A percentile compares a stretch with the other conserved stretches of the same genome.
phyloP scores from a whole-genome alignment of 129 eudicot genomes.

The Mikania micrantha region DNA sequence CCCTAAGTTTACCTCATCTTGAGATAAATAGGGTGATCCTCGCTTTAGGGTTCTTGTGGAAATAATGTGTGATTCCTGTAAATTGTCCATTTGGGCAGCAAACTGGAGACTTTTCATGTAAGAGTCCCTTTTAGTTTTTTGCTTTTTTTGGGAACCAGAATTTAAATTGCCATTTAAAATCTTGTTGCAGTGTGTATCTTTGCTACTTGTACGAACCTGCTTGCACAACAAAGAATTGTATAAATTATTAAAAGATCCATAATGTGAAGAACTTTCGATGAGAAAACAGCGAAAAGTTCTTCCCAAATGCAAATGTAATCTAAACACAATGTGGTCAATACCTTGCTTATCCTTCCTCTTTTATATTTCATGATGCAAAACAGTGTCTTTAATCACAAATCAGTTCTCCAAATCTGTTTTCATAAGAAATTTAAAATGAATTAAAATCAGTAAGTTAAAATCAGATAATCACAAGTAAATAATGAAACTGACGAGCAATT shows the following conservation, averaged over 20 bases:
- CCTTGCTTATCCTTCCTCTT: slow-evolving; percentile 60
- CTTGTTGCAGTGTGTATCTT: slow-evolving; percentile 20
- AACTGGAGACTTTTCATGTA: slow-evolving; percentile 14
- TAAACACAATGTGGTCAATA: slow-evolving; percentile 27
- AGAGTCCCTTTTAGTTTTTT: slow-evolving; percentile 13
- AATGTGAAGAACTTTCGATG: neutral
- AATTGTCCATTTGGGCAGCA: slow-evolving; percentile 19
- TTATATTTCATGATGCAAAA: slow-evolving; percentile 42
- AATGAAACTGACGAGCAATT: neutral
- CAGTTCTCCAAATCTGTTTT: slow-evolving; percentile 15
- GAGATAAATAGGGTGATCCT: slow-evolving; percentile 35
- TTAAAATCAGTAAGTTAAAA: neutral
- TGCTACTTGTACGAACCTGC: slow-evolving; percentile 36
- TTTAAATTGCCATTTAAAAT: slow-evolving; percentile 23
- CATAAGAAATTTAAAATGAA: slow-evolving; percentile 3
- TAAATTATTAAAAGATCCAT: neutral
- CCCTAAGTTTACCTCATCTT: slow-evolving; percentile 37
- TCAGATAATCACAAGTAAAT: neutral
- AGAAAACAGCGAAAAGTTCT: neutral
- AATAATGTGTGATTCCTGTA: slow-evolving; percentile 30
- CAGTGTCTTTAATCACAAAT: slow-evolving; percentile 4
- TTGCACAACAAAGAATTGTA: slow-evolving; percentile 2
- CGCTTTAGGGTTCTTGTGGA: slow-evolving; percentile 49
- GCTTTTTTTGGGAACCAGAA: slow-evolving; percentile 18
- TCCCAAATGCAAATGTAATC: neutral